Evolutionary conservation across 306 rosid species (phyloP), one percentile per base, ranked within the genome.

Genomic region (Cicer cuneatum): DNA sequence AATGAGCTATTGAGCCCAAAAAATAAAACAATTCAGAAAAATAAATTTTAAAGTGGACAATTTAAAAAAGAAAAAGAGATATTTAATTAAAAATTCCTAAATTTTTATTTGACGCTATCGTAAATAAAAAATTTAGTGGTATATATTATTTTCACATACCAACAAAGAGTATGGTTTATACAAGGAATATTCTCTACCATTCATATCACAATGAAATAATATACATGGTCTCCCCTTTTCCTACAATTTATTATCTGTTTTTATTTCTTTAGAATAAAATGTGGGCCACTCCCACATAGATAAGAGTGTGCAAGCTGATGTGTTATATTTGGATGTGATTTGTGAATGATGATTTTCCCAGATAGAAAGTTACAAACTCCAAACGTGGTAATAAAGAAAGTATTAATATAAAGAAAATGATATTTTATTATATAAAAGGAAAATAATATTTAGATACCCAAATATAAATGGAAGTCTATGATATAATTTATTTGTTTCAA

Each of bases 151-250:
- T 61, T 66, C 72, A 47, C 73, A 33, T 42, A 64, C 46, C 49
- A 51, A 66, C 49, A 60, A 68, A 73, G 45, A 29, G 41, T 70
- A 16, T 41, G 82, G 83, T 56, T 78, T 24, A 24, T 84, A 66
- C 56, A 77, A 6, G 18, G 60, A 71, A 81, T 76, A 76, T 73
- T 63, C 54, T 18, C 24, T 24, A 14, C 64, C 42, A 12, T 61
- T 76, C 65, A 45, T 24, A 54, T 80, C 72, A 13, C 39, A 3
- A 69, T 42, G 19, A 68, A 64, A 57, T 76, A 68, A 63, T 74
- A 63, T 48, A n/a, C 49, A 38, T 29, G 67, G 74, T 74, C 71
- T 52, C 83, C 46, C 66, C 71, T 81, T 81, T 73, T 64, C 81
- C 78, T 41, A 70, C 69, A 77, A 73, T 37, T 73, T 72, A 9